Conservation (phyloP, 345 rosid species). For the Eucalyptus erythrocorys region DNA sequence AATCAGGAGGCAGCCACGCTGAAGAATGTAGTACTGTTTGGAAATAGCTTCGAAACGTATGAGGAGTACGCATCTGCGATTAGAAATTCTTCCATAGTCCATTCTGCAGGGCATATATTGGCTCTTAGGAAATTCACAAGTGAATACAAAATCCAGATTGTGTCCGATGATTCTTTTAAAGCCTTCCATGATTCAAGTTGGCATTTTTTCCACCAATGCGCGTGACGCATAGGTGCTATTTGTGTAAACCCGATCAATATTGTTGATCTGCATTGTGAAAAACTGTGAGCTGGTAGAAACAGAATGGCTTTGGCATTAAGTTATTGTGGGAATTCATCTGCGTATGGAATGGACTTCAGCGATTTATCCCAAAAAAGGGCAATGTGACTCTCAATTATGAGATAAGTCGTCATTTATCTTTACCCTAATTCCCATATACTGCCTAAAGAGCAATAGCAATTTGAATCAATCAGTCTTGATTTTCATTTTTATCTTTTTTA, state of each 20-base stretch:
- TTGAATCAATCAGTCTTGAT: neutral
- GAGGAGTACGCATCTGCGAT: slow-evolving; percentile 26
- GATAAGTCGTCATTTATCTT: neutral
- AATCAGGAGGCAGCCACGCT: slow-evolving; percentile 49
- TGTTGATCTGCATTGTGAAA: neutral
- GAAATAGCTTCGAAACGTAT: slow-evolving; percentile 72
- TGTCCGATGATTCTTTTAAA: slow-evolving; percentile 57
- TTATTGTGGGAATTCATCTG: neutral
- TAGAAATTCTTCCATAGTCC: slow-evolving; percentile 19
- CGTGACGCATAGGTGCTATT: slow-evolving; percentile 23
- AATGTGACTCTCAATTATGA: neutral
- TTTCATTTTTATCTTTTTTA: fast-evolving
- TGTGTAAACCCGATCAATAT: neutral
- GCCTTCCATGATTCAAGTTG: slow-evolving; percentile 89
- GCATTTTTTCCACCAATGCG: slow-evolving; percentile 66
- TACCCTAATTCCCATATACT: neutral
- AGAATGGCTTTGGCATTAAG: neutral
- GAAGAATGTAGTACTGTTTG: slow-evolving; percentile 42
- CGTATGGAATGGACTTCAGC: neutral
- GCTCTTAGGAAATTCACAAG: slow-evolving; percentile 26
- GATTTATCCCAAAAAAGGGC: neutral
- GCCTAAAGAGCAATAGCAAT: neutral
- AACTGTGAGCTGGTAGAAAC: neutral
- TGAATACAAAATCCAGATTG: slow-evolving; percentile 37
- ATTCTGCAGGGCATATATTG: slow-evolving; percentile 31